Percentiles rank a stretch among this genome's conserved stretches.
Evolutionary conservation across 1,139 yeast species (phyloP).

Genomic region (Candida sanyaensis): DNA sequence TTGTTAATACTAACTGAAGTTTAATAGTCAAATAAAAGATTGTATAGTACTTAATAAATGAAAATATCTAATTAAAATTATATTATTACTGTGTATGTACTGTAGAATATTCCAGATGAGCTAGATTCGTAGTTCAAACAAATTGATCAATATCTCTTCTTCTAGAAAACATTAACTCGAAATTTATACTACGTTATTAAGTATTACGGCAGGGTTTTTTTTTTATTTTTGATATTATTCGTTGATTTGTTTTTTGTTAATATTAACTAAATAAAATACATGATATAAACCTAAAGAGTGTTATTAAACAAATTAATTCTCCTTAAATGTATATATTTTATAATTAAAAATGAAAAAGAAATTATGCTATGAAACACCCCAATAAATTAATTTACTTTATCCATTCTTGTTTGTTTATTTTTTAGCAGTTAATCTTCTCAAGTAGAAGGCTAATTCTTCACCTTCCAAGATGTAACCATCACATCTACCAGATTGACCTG

Average conservation of each 20-base stretch:
- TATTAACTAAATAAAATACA: constrained; percentile 8
- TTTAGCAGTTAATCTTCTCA: constrained; percentile 99
- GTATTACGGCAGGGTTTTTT: background rate
- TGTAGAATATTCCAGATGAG: background rate
- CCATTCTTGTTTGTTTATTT: constrained; percentile 56
- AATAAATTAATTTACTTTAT: background rate
- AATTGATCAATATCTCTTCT: too few species aligned
- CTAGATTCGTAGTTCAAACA: too few species aligned
- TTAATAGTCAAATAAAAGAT: background rate
- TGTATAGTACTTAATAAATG: background rate
- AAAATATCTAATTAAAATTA: background rate
- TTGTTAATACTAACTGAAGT: background rate
- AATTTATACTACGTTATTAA: too few species aligned
- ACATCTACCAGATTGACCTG: constrained; percentile 99
- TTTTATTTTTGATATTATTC: background rate
- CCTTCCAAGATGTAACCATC: constrained; percentile 99
- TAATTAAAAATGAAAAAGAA: constrained; percentile 3
- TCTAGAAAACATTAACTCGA: too few species aligned
- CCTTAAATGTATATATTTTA: constrained; percentile 3
- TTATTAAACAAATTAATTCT: background rate
- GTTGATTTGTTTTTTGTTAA: background rate
- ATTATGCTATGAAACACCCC: constrained; percentile 2
- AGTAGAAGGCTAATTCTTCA: constrained; percentile 99
- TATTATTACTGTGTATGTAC: background rate
- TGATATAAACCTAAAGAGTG: constrained; percentile 5